phyloP scores from a whole-genome alignment of 2,329 filamentous ascomycete genomes.

The Aspergillus luchuensis region DNA sequence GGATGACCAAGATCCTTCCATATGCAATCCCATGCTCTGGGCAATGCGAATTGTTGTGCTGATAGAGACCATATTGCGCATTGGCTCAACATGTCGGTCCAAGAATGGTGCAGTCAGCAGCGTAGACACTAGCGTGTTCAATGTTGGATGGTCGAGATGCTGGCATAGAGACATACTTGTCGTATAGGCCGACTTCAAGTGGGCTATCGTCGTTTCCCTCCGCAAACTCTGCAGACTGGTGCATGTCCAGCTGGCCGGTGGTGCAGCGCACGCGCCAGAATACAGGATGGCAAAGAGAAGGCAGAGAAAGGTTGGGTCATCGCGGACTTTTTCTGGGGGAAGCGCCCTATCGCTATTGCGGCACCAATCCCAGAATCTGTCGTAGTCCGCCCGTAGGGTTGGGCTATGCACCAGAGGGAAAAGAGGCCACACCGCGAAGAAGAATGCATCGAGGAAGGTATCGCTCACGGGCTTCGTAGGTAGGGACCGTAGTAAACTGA shows the following conservation, averaged over 20 bases:
- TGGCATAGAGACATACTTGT: background rate
- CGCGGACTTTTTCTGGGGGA: background rate
- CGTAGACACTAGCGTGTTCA: background rate
- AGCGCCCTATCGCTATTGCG: background rate
- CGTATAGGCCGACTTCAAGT: background rate
- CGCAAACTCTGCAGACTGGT: background rate
- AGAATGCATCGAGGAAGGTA: background rate
- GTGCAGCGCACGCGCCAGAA: background rate
- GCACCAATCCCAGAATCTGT: background rate
- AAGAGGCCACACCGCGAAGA: background rate
- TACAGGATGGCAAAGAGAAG: background rate
- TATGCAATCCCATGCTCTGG: background rate
- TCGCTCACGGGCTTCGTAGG: background rate
- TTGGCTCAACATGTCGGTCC: background rate
- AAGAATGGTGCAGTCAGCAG: background rate
- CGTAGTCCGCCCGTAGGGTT: background rate
- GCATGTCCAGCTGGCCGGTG: background rate
- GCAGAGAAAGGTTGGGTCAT: background rate
- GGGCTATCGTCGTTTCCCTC: background rate
- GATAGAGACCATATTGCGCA: background rate
- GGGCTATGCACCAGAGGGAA: background rate
- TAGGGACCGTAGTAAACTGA: background rate
- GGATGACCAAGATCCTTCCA: background rate
- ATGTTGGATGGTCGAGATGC: background rate
- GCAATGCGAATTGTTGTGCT: background rate